A percentile compares a stretch with the other conserved stretches of the same genome.
These are phyloP conservation scores for Sphaerobolus stellatus DNA, from an alignment of 1,284 basidiomycete species.

Conservation along the genomic window DNA sequence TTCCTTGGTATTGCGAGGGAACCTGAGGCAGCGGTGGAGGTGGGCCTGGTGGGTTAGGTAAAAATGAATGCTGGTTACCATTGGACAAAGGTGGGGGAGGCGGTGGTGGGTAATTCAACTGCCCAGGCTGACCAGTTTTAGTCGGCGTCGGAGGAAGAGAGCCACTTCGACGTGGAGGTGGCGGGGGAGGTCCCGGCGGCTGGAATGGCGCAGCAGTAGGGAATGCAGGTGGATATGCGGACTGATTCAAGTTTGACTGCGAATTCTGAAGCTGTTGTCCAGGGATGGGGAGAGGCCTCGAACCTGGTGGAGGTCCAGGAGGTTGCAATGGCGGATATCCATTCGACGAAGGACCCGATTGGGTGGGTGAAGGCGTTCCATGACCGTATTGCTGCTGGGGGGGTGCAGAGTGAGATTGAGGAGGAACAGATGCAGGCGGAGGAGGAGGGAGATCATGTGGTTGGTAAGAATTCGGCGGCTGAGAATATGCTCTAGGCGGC, in stretches of 20 bases:
- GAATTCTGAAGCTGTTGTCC: neutral
- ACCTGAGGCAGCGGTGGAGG: slow-evolving; percentile 16
- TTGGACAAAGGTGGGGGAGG: slow-evolving; percentile 5
- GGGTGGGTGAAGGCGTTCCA: slow-evolving; percentile 20
- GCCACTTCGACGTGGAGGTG: slow-evolving; percentile 11
- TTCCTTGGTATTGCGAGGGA: neutral
- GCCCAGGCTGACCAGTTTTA: too few relatives aligned
- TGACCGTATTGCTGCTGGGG: slow-evolving; percentile 33
- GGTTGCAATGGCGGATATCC: slow-evolving; percentile 3
- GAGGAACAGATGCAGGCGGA: slow-evolving; percentile 21
- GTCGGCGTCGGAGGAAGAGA: slow-evolving; percentile 6
- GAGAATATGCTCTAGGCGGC: slow-evolving; percentile 11
- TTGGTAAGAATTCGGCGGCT: slow-evolving; percentile 21
- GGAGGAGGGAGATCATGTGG: slow-evolving; percentile 21
- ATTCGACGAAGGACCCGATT: too few relatives aligned
- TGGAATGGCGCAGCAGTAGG: slow-evolving; percentile 25
- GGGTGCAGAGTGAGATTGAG: slow-evolving; percentile 33
- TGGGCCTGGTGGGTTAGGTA: slow-evolving; percentile 8
- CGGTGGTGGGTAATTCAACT: neutral
- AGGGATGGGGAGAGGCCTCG: slow-evolving; percentile 22
- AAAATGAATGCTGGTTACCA: neutral
- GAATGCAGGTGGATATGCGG: slow-evolving; percentile 6
- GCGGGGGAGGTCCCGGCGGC: slow-evolving; percentile 23
- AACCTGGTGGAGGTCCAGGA: slow-evolving; percentile 10
- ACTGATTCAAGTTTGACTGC: slow-evolving; percentile 1